Percentiles rank a stretch among this genome's conserved stretches.
Conservation (phyloP, 768 basidiomycete species). For the Phaffia australis region DNA sequence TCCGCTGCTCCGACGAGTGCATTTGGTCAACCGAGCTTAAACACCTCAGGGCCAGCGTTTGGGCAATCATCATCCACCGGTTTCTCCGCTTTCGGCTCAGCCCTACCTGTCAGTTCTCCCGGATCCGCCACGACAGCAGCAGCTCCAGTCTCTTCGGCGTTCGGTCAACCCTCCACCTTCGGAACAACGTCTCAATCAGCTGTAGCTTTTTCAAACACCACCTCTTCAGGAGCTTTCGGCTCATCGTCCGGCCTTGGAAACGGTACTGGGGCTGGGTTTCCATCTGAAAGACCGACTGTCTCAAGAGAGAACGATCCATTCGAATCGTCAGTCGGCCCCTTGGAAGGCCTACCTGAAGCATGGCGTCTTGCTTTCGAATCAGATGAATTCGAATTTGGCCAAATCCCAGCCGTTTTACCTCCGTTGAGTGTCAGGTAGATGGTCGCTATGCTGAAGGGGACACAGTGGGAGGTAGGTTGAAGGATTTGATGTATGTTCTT, state of each 20-base stretch:
- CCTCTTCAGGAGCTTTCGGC: too few species aligned
- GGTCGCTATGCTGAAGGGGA: not conserved
- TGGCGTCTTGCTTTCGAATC: constrained; percentile 14
- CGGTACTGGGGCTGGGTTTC: too few species aligned
- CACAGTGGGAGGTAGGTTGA: not conserved
- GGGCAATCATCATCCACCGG: constrained; percentile 6
- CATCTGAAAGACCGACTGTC: too few species aligned
- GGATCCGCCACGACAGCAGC: not conserved
- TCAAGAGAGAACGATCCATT: too few species aligned
- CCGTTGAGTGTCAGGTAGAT: constrained; percentile 16
- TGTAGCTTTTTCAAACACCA: too few species aligned
- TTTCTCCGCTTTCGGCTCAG: constrained; percentile 2
- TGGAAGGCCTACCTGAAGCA: constrained; percentile 14
- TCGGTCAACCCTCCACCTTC: constrained; percentile 6
- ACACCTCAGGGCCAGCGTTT: constrained; percentile 17
- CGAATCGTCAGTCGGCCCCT: too few species aligned
- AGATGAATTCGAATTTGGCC: constrained; percentile 19
- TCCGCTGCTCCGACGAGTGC: constrained; percentile 2
- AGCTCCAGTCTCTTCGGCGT: not conserved
- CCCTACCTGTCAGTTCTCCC: not conserved
- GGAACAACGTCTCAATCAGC: not conserved
- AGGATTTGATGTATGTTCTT: not conserved
- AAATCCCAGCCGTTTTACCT: constrained; percentile 13
- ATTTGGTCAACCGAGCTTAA: not conserved
- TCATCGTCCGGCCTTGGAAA: too few species aligned